Evolutionary conservation across 768 basidiomycete genomes (phyloP), one percentile per base, ranked within the genome.

Genomic region (Mycena maculata): DNA sequence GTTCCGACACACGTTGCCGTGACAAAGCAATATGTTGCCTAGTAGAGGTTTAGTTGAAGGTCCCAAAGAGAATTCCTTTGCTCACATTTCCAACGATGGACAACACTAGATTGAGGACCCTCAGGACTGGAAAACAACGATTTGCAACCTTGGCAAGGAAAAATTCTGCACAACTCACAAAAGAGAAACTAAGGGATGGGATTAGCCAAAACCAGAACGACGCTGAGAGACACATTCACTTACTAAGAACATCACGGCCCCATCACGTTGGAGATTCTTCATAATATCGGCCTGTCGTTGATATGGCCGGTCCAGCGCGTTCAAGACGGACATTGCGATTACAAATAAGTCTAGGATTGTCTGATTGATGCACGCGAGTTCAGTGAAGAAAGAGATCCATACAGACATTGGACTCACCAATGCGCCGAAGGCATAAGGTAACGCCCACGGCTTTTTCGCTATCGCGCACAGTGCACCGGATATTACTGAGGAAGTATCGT

Each of bases 31-130:
- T 39, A 11, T 4, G 48, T 23, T n/a, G 45, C n/a, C 60, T 61
- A 28, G 52, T 4, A 6, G 15, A 48, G 13, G 13, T 36, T 36
- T 13, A 36, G 33, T 36, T 36, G 8, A 36, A 7, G 6, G 6
- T 36, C 54, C 4, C 15, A 42, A n/a, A 12, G 20, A n/a, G 30
- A 30, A 6, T 28, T 36, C 8, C 33, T 13, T 36, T 36, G 33
- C 33, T 36, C 33, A 61, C 60, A 25, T 61, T 28, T 49, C 47
- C 60, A 22, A 52, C 30, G 18, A 61, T 39, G 33, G 44, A 22
- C 38, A 50, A 9, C 10, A 61, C 13, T 15, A 61, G 36, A 45
- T 27, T 52, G 45, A 61, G 38, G 22, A 61, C 4, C 16, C 60
- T 22, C 27, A 61, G 42, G 11, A 33, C 60, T 61, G 39, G 36